Evolutionary conservation across 1,139 yeast species (phyloP).

Genomic region (Geotrichum fermentans): DNA sequence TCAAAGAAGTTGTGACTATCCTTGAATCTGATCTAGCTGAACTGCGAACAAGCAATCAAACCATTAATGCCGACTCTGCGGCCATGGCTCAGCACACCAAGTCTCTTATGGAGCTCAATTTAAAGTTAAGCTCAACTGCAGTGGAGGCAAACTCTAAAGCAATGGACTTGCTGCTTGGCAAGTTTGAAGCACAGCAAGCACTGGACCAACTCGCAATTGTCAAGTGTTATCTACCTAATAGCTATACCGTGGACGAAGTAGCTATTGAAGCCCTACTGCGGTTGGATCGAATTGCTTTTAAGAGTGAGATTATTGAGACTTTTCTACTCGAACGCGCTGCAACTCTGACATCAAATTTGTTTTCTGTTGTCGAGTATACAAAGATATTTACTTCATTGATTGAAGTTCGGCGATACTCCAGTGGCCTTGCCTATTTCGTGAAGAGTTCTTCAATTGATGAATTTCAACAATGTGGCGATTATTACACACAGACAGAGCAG

Average conservation of each 20-base stretch:
- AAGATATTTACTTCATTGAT: conserved; percentile 21
- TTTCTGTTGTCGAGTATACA: conserved; percentile 19
- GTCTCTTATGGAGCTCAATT: conserved; percentile 30
- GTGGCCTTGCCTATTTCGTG: conserved; percentile 18
- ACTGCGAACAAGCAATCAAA: conserved; percentile 24
- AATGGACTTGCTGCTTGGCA: conserved; percentile 32
- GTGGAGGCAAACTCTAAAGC: conserved; percentile 27
- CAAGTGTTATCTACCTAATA: conserved; percentile 26
- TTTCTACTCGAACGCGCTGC: conserved; percentile 20
- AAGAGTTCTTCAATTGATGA: conserved; percentile 22
- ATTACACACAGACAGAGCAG: conserved; percentile 20
- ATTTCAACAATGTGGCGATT: conserved; percentile 19
- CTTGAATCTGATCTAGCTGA: conserved; percentile 33
- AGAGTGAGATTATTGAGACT: conserved; percentile 18
- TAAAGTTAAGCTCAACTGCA: conserved; percentile 29
- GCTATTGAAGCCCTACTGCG: conserved; percentile 25
- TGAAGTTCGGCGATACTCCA: conserved; percentile 22
- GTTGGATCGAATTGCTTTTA: conserved; percentile 22
- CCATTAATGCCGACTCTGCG: conserved; percentile 23
- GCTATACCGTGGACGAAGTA: conserved; percentile 25
- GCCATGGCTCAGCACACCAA: conserved; percentile 25
- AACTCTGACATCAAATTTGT: conserved; percentile 10
- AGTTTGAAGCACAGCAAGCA: conserved; percentile 31
- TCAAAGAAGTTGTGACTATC: conserved; percentile 33
- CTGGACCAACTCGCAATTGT: conserved; percentile 31